Evolutionary conservation across 371 early-diverging fungal genomes (phyloP).

Genomic region (Mucor saturninus): DNA sequence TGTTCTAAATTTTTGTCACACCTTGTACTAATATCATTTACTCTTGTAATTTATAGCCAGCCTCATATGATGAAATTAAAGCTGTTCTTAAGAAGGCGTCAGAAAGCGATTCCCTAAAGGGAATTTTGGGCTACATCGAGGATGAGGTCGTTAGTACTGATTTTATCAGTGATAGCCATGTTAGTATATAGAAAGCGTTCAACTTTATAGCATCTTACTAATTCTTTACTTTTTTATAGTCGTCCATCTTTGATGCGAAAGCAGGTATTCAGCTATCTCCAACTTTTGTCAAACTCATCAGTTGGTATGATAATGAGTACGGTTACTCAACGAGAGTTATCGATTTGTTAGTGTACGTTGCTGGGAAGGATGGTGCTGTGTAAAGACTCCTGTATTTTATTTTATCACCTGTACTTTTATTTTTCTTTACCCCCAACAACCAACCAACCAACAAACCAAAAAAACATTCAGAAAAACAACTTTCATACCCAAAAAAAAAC

Average conservation of each 20-base stretch:
- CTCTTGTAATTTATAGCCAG: constrained; percentile 41
- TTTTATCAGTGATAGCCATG: constrained; percentile 87
- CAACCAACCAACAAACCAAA: constrained; percentile 14
- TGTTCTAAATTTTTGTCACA: background rate
- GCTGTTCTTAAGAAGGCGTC: constrained; percentile 84
- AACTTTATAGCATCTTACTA: background rate
- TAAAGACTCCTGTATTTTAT: constrained; percentile 11
- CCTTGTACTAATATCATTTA: constrained; percentile 2
- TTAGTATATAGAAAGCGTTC: background rate
- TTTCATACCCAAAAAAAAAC: constrained; percentile 19
- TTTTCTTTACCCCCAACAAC: constrained; percentile 7
- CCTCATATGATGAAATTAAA: constrained; percentile 93
- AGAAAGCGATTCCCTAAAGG: constrained; percentile 78
- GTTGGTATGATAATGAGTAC: constrained; percentile 94
- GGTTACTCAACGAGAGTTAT: constrained; percentile 92
- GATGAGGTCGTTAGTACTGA: constrained; percentile 98
- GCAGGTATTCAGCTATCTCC: constrained; percentile 97
- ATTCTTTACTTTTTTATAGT: constrained; percentile 24
- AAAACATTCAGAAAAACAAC: constrained; percentile 17
- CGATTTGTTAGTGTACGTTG: constrained; percentile 79
- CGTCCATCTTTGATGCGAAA: constrained; percentile 95
- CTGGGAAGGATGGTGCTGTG: constrained; percentile 52
- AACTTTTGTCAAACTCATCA: constrained; percentile 89
- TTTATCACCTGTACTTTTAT: constrained; percentile 20
- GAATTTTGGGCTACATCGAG: constrained; percentile 95